Evolutionary conservation across 2,329 filamentous ascomycete genomes (phyloP).

Genomic region (Sarocladiaceae sp.): DNA sequence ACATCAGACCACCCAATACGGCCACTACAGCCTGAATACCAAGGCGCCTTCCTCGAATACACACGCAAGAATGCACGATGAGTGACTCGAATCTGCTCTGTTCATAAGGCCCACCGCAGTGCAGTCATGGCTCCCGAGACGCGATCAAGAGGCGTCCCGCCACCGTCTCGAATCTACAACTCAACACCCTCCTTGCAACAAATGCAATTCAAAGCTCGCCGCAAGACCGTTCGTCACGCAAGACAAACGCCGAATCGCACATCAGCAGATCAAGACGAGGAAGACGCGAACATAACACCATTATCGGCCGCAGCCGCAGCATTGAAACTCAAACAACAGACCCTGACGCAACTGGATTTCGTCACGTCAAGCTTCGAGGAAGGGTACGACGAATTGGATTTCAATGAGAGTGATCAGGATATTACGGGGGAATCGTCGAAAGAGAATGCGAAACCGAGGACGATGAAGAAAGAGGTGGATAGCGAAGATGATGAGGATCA

Average conservation of each 20-base stretch:
- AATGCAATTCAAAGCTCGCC: conserved; percentile 29
- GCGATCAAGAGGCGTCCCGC: conserved; percentile 31
- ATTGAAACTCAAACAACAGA: conserved; percentile 32
- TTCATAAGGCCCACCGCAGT: too few relatives aligned
- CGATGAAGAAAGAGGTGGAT: conserved; percentile 15
- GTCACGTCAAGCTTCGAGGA: conserved; percentile 29
- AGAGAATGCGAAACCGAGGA: conserved; percentile 15
- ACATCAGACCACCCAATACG: background rate
- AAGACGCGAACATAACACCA: background rate
- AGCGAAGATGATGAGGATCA: conserved; percentile 9
- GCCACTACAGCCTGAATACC: background rate
- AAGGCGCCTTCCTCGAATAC: too few relatives aligned
- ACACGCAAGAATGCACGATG: too few relatives aligned
- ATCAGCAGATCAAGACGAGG: background rate
- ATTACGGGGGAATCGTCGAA: conserved; percentile 17
- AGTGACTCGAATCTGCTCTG: too few relatives aligned
- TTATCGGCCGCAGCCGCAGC: conserved; percentile 8
- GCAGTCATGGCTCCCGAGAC: conserved; percentile 35
- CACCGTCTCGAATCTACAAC: conserved; percentile 34
- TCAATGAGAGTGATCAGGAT: conserved; percentile 23
- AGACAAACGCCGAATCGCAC: too few relatives aligned
- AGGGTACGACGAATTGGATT: conserved; percentile 20
- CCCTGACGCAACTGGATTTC: conserved; percentile 38
- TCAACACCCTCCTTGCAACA: conserved; percentile 33
- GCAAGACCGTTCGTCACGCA: conserved; percentile 6